phyloP scores from a whole-genome alignment of 352 stramenopile genomes.

The Globisporangium ultimum region DNA sequence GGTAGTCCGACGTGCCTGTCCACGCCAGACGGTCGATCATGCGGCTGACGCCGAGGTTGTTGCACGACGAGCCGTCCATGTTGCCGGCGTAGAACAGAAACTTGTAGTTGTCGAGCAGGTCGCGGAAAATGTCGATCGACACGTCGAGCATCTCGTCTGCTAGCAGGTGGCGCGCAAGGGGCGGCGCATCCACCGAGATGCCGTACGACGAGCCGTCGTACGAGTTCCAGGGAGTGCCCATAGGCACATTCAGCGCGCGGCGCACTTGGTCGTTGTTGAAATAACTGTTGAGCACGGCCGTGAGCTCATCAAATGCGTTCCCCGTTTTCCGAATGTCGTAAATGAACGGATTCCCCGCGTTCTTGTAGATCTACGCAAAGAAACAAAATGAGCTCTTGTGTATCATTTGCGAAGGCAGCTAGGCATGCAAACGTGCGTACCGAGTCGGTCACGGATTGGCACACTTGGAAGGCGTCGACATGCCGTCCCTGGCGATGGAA shows the following conservation, averaged over 20 bases:
- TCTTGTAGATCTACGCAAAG: slow-evolving; percentile 60
- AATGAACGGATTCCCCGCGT: slow-evolving; percentile 77
- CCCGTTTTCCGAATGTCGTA: slow-evolving; percentile 74
- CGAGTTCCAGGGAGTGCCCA: slow-evolving; percentile 59
- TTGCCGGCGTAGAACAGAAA: slow-evolving; percentile 84
- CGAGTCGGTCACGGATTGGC: slow-evolving; percentile 57
- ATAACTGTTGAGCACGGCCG: slow-evolving; percentile 59
- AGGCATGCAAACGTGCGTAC: slow-evolving; percentile 10
- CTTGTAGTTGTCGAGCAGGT: slow-evolving; percentile 81
- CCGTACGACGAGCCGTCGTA: slow-evolving; percentile 61
- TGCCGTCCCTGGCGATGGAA: slow-evolving; percentile 69
- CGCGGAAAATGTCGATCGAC: slow-evolving; percentile 68
- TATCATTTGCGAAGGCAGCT: background rate
- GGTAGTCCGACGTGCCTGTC: slow-evolving; percentile 65
- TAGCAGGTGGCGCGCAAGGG: slow-evolving; percentile 67
- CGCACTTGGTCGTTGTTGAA: slow-evolving; percentile 80
- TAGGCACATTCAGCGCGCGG: slow-evolving; percentile 82
- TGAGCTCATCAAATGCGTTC: slow-evolving; percentile 61
- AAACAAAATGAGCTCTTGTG: background rate
- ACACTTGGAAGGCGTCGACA: slow-evolving; percentile 71
- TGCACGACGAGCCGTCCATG: slow-evolving; percentile 80
- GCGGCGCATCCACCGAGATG: slow-evolving; percentile 41
- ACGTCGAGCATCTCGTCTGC: slow-evolving; percentile 79
- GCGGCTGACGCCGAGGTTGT: slow-evolving; percentile 71
- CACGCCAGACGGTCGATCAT: slow-evolving; percentile 81